phyloP scores from a whole-genome alignment of 2,329 filamentous ascomycete species.

The Blumeriella jaapii region DNA sequence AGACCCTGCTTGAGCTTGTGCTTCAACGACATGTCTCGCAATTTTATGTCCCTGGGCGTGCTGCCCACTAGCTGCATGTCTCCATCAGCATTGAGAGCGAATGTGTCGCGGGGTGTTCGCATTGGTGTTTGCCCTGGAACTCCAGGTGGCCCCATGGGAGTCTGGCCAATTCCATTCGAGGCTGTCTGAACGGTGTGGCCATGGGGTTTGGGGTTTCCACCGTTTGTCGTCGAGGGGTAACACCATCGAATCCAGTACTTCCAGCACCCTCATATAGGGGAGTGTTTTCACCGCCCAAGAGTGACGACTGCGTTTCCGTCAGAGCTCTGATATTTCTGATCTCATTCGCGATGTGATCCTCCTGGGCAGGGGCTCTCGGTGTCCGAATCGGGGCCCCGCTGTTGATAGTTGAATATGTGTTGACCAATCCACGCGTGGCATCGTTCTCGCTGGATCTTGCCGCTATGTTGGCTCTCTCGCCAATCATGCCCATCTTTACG shows the following conservation, averaged over 20 bases:
- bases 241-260: slow-evolving; percentile 82
- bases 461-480: slow-evolving; percentile 68
- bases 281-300: slow-evolving; percentile 89
- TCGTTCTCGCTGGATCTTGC: slow-evolving; percentile 73
- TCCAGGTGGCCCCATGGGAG: slow-evolving; percentile 44
- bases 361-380: slow-evolving; percentile 78
- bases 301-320: slow-evolving; percentile 85
- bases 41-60: slow-evolving; percentile 65
- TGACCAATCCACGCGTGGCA: slow-evolving; percentile 73
- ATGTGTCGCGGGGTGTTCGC: slow-evolving; percentile 78
- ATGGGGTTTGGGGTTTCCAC: slow-evolving; percentile 91
- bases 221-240: slow-evolving; percentile 66
- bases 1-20: slow-evolving; percentile 61
- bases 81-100: slow-evolving; percentile 64
- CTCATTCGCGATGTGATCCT: slow-evolving; percentile 94
- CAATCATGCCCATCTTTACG: slow-evolving; percentile 95
- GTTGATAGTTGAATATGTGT: slow-evolving; percentile 75
- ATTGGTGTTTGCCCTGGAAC: slow-evolving; percentile 71
- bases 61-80: slow-evolving; percentile 56
- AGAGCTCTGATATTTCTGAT: slow-evolving; percentile 86
- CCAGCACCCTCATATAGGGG: slow-evolving; percentile 69
- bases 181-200: slow-evolving; percentile 73
- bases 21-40: slow-evolving; percentile 57
- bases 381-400: slow-evolving; percentile 81
- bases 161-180: slow-evolving; percentile 53